Percentiles rank a stretch among this genome's conserved stretches.
Evolutionary conservation across 371 early-diverging fungal genomes (phyloP).

Genomic region (Rhizomucor pusillus): DNA sequence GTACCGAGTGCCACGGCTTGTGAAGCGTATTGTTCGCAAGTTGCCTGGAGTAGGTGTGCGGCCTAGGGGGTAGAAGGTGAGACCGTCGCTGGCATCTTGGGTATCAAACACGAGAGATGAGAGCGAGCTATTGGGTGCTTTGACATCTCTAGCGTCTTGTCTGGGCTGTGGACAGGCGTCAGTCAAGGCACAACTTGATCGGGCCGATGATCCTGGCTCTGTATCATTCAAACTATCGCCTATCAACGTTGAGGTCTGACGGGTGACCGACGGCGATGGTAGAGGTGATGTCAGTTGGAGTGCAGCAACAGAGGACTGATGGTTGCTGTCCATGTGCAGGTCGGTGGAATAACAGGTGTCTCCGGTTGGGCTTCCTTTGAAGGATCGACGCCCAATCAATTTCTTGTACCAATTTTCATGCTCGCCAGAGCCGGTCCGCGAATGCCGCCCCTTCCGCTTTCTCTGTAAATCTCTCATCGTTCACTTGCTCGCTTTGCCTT

Average conservation of each 20-base stretch:
- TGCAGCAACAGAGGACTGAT: slow-evolving; percentile 8
- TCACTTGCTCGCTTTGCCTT: too few relatives aligned
- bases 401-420: too few relatives aligned
- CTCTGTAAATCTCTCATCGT: too few relatives aligned
- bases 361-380: too few relatives aligned
- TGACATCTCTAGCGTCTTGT: not conserved
- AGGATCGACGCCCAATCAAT: too few relatives aligned
- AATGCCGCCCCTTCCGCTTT: too few relatives aligned
- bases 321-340: slow-evolving; percentile 9
- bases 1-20: slow-evolving; percentile 5
- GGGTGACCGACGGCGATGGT: slow-evolving; percentile 21
- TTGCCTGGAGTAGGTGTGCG: slow-evolving; percentile 14
- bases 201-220: slow-evolving; percentile 2
- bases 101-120: slow-evolving; percentile 10
- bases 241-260: slow-evolving; percentile 5
- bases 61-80: slow-evolving; percentile 14
- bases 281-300: slow-evolving; percentile 14
- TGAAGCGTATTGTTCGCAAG: slow-evolving; percentile 6
- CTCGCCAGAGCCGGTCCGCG: too few relatives aligned
- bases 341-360: too few relatives aligned
- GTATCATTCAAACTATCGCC: not conserved
- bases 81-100: slow-evolving; percentile 2
- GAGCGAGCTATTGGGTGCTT: not conserved
- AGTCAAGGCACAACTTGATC: not conserved
- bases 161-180: not conserved